Evolutionary conservation across 2,329 filamentous ascomycete genomes (phyloP).

Genomic region (Penicillium capsulatum): DNA sequence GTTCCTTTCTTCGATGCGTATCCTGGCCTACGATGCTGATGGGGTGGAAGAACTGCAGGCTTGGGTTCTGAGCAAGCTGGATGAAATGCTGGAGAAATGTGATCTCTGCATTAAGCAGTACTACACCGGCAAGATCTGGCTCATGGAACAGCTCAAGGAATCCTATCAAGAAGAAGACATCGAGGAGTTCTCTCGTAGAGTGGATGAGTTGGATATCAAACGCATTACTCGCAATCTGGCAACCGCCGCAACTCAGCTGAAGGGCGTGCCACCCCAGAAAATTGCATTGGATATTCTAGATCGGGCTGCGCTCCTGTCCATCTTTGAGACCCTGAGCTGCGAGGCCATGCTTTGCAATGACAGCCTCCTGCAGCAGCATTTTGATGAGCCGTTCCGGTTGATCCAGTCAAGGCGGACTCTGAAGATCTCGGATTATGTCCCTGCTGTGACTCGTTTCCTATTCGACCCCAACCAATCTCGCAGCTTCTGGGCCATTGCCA

Average conservation of each 20-base stretch:
- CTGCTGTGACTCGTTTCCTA: conserved; percentile 78
- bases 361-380: conserved; percentile 53
- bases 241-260: conserved; percentile 54
- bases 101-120: conserved; percentile 69
- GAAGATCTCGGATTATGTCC: conserved; percentile 69
- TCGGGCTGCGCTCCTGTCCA: conserved; percentile 64
- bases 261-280: conserved; percentile 47
- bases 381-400: conserved; percentile 77
- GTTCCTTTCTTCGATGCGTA: conserved; percentile 63
- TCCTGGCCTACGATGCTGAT: conserved; percentile 63
- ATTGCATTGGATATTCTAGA: conserved; percentile 51
- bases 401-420: conserved; percentile 76
- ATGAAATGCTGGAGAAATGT: conserved; percentile 59
- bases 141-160: conserved; percentile 61
- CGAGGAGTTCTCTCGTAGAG: conserved; percentile 51
- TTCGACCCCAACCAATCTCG: conserved; percentile 67
- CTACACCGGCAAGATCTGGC: conserved; percentile 63
- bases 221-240: conserved; percentile 59
- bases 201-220: conserved; percentile 58
- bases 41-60: conserved; percentile 57
- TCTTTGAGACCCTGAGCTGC: conserved; percentile 86
- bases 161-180: conserved; percentile 48
- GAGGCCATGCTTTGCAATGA: conserved; percentile 66
- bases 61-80: conserved; percentile 56
- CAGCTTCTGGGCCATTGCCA: conserved; percentile 62